Base-by-base conservation (phyloP, 2,329 filamentous ascomycete genomes). In the Hysterium pulicare region DNA sequence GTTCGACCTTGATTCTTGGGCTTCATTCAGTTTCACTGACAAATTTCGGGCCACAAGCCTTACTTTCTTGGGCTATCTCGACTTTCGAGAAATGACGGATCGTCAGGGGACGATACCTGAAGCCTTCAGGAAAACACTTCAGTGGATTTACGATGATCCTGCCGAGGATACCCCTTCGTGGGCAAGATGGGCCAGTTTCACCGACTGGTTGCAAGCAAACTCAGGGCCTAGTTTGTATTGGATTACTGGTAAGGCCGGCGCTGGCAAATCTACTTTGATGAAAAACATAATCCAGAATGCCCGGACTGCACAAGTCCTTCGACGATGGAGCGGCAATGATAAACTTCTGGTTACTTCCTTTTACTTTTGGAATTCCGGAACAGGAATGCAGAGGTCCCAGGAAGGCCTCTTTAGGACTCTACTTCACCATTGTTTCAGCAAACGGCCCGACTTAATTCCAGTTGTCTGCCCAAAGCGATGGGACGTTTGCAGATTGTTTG, bases 401-500 rank as follows among this genome's bases (percentile, higher is more conserved):
- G 11, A 33, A 17, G 31, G 31, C 16, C 31, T 33, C 16, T 33
- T 33, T 9, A 8, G 11, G 7, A 28, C 24, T 28, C 13, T 28
- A 13, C 24, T 28, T 13, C 13, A 28, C 13, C 24, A 82, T 64
- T 5, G 70, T 19, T 21, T 36, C 6, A 21, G 8, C 19, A 9
- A 22, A 20, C 20, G 64, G 49, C 76, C 79, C 11, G 75, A 75
- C 49, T 64, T 71, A 52, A 84, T 68, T 4, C 66, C 59, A 4
- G 76, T 77, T 8, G 69, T 43, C 24, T 58, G 55, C 87, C 83
- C 0, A 83, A 82, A 2, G 75, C 75, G 9, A 81, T 82, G 35
- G 87, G 72, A 59, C 84, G 79, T 44, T 83, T 74, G 51, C 83
- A 80, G 5, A 70, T 69, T 1, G 82, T 82, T 28, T 77, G 71